Percentiles rank a stretch among this genome's conserved stretches.
Evolutionary conservation across 768 basidiomycete genomes (phyloP).

Genomic region (Pisolithus albus): DNA sequence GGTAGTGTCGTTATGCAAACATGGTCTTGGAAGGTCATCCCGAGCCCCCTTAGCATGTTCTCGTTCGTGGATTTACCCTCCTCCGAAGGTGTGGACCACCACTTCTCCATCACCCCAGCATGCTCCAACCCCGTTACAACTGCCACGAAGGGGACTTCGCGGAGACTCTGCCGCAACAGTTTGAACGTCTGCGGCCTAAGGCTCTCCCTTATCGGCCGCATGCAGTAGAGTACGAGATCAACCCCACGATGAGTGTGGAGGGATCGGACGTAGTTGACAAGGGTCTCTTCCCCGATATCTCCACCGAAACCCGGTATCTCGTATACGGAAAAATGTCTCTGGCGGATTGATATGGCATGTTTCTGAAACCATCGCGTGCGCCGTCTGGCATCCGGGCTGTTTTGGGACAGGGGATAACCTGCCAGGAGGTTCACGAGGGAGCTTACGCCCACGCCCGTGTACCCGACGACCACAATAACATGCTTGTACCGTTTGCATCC

Average conservation of each 20-base stretch:
- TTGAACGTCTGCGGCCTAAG: background rate
- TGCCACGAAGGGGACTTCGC: slow-evolving; percentile 28
- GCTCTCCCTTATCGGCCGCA: slow-evolving; percentile 10
- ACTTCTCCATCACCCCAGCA: slow-evolving; percentile 19
- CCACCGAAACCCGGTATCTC: slow-evolving; percentile 19
- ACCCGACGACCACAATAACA: slow-evolving; percentile 24
- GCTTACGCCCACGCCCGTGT: slow-evolving; percentile 23
- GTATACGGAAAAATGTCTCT: slow-evolving; percentile 10
- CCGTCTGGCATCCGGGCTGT: slow-evolving; percentile 7
- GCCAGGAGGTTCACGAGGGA: slow-evolving; percentile 24
- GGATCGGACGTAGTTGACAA: slow-evolving; percentile 11
- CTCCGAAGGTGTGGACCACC: slow-evolving; percentile 19
- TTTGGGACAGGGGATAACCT: slow-evolving; percentile 12
- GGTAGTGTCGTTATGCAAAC: slow-evolving; percentile 35
- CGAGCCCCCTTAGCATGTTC: slow-evolving; percentile 14
- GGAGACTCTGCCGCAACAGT: background rate
- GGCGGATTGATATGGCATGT: background rate
- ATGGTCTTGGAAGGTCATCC: slow-evolving; percentile 27
- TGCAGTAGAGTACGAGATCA: slow-evolving; percentile 21
- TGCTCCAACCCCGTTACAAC: slow-evolving; percentile 32
- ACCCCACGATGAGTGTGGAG: slow-evolving; percentile 12
- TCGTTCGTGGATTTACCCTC: slow-evolving; percentile 20
- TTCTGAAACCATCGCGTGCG: background rate
- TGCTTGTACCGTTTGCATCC: slow-evolving; percentile 2
- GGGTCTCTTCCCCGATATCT: background rate